phyloP scores from a whole-genome alignment of 1,284 basidiomycete genomes.

The Pseudozyma pruni region DNA sequence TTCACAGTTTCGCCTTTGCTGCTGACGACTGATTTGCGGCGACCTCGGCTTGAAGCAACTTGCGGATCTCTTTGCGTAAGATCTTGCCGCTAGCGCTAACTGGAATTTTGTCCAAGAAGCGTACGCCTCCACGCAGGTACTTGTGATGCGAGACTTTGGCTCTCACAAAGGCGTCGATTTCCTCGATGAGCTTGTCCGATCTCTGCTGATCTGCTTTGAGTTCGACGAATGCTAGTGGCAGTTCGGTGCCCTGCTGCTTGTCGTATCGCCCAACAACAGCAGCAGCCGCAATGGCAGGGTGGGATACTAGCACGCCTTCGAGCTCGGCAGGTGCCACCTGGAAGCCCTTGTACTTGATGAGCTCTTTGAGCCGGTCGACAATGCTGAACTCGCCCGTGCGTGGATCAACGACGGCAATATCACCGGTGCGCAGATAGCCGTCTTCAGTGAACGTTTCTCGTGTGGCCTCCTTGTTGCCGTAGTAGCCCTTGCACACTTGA shows the following conservation, averaged over 20 bases:
- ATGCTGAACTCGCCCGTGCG: conserved; percentile 50
- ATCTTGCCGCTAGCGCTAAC: conserved; percentile 45
- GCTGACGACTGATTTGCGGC: conserved; percentile 3
- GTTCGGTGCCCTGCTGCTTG: conserved; percentile 49
- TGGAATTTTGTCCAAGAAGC: conserved; percentile 30
- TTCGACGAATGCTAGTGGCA: conserved; percentile 38
- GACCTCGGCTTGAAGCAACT: conserved; percentile 17
- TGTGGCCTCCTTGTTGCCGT: conserved; percentile 54
- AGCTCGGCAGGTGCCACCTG: conserved; percentile 61
- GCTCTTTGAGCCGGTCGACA: conserved; percentile 62
- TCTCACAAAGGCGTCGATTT: conserved; percentile 34
- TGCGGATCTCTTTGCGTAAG: conserved; percentile 40
- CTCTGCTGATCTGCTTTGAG: conserved; percentile 22
- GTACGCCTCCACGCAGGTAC: conserved; percentile 43
- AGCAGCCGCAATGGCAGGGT: conserved; percentile 48
- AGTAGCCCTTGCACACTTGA: conserved; percentile 50
- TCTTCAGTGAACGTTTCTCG: conserved; percentile 76
- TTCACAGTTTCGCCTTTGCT: conserved; percentile 15
- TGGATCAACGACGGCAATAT: conserved; percentile 51
- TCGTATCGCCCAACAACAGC: conserved; percentile 55
- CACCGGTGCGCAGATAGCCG: conserved; percentile 60
- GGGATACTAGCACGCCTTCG: conserved; percentile 48
- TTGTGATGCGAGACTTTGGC: conserved; percentile 35
- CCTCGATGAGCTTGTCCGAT: not conserved
- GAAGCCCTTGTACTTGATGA: conserved; percentile 65